Conservation (phyloP, 495 filamentous ascomycete genomes). For the Penicillium antarcticum region DNA sequence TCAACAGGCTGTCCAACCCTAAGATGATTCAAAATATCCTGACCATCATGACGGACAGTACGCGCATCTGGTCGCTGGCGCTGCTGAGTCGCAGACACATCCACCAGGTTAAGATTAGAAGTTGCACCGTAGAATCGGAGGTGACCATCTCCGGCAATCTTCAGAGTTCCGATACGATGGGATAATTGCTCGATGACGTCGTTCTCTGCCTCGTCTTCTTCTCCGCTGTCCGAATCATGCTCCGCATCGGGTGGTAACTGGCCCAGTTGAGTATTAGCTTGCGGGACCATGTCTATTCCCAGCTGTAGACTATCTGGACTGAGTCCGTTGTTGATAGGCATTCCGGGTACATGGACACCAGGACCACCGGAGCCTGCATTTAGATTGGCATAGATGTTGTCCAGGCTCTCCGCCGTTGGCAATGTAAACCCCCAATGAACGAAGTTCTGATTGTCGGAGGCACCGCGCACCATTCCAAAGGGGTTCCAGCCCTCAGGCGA, state of each 20-base stretch:
- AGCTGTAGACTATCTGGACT: conserved; percentile 32
- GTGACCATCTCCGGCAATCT: conserved; percentile 49
- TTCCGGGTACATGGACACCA: background rate
- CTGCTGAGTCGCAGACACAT: conserved; percentile 44
- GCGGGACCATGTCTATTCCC: conserved; percentile 34
- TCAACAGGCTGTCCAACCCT: conserved; percentile 43
- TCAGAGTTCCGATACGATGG: conserved; percentile 45
- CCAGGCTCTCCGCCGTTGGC: conserved; percentile 42
- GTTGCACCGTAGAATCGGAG: conserved; percentile 48
- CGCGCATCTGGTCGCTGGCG: conserved; percentile 50
- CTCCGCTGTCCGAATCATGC: conserved; percentile 39
- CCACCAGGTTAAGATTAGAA: conserved; percentile 46
- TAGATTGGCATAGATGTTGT: conserved; percentile 39
- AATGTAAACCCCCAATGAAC: conserved; percentile 40
- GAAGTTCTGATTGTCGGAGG: conserved; percentile 23
- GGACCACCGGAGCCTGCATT: conserved; percentile 8
- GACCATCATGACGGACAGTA: conserved; percentile 44
- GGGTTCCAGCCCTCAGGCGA: conserved; percentile 21
- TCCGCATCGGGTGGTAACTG: conserved; percentile 22
- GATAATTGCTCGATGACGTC: conserved; percentile 46
- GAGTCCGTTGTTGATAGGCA: conserved; percentile 21
- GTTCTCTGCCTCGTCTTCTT: conserved; percentile 43
- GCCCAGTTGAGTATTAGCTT: conserved; percentile 24
- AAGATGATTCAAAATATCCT: conserved; percentile 42
- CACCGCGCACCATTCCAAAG: conserved; percentile 22